Base-by-base conservation (phyloP, 2,329 filamentous ascomycete genomes). In the Elsinoe arachidis region DNA sequence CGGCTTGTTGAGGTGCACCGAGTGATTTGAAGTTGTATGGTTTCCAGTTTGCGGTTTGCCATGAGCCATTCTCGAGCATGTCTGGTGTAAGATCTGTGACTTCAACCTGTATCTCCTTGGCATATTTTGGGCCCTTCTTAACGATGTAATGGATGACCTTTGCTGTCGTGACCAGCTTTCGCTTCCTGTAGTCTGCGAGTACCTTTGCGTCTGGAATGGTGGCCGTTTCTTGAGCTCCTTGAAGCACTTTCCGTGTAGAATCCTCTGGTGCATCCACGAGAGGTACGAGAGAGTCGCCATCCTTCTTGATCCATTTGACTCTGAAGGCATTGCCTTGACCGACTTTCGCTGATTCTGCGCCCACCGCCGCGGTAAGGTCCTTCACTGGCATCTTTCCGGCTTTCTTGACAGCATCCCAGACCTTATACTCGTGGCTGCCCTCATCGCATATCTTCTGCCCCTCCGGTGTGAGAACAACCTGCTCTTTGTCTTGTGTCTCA, bases 291-390 rank as follows among this genome's bases (percentile, higher is more conserved):
- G 76, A 75, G 62, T 83, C 79, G 23, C 73, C 74, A 34, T 78
- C 75, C 68, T 85, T 86, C 70, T 83, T 84, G 61, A 85, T 79
- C 83, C 83, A 86, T 63, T 81, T 82, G 66, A 79, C 77, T 72
- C 81, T 95, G 78, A 97, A 96, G 34, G 92, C 92, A 76, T 93
- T 95, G 66, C 90, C 90, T 70, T 93, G 87, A n/a, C 93, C 93
- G 60, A 96, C 78, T 75, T 89, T 92, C 52, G 85, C 85, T 49
- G 76, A 84, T 71, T 88, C 88, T 71, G 87, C 83, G 57, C 87
- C 86, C 62, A 92, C 84, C 56, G 76, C 76, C 69, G 75, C 73
- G 59, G 73, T 70, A 33, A 78, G 66, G 60, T 78, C 76, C 64
- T 78, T 77, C 52, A 77, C 70, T 12, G 69, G 67, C 37, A 78